Base-by-base conservation (phyloP, 2,329 filamentous ascomycete genomes). In the Cryphonectria parasitica region DNA sequence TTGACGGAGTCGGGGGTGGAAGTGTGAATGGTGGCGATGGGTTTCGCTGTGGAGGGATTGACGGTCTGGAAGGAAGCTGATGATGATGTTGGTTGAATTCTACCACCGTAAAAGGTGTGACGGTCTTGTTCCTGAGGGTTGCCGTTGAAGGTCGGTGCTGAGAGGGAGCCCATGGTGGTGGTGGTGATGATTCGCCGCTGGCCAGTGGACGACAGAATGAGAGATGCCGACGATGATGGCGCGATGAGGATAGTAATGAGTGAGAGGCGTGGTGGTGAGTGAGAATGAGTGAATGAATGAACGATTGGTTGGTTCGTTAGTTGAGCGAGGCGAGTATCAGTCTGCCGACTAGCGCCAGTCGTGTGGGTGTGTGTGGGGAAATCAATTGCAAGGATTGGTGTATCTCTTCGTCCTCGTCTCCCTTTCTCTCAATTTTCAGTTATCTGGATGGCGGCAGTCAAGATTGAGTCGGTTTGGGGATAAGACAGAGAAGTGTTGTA, bases 51-150 rank as follows among this genome's bases (percentile, higher is more conserved):
- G 65, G 93, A 89, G 54, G 94, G 94, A 78, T 96, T 87, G 78
- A 95, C 84, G 41, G 91, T 89, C 73, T 89, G 83, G 82, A 96
- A 95, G 63, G 89, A 89, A 71, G 85, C 84, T 13, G 89, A 88
- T 52, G 83, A 85, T 17, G 86, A 85, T 64, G 89, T 86, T 36
- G 85, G 82, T 77, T 93, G 92, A 61, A 86, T 82, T 78, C 87
- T 86, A 79, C 94, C 94, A 74, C 90, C 87, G 83, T 94, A 93
- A 82, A 92, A 96, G 74, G 94, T 90, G 78, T 92, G 87, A 74
- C 89, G 87, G 60, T 78, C 83, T 25, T 74, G 65, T 67, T 76
- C 74, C 39, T 56, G 64, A n/a, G 67, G 45, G 64, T 49, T 34
- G 60, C 34, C 34, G 34, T 36, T 41, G 34, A 62, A 39, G 22